Evolutionary conservation across 495 filamentous ascomycete species (phyloP), one percentile per base, ranked within the genome.

Genomic region (Terfezia boudieri): DNA sequence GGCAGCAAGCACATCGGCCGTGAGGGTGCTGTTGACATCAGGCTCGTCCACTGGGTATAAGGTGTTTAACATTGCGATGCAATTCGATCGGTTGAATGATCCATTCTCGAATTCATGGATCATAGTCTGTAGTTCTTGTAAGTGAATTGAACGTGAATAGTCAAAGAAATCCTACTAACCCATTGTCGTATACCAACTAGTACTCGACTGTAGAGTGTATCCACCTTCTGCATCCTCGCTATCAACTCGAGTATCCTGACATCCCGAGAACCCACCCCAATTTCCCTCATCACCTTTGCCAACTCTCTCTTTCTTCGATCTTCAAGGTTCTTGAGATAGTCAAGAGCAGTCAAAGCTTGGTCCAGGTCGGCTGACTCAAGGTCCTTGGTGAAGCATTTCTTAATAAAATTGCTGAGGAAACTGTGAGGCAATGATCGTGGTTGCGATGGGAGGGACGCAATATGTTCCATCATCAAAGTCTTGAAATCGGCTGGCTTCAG

Each of bases 41-140:
- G 77, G 17, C 48, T 65, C 63, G 49, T 64, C 62, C 36, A 65
- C 54, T 4, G 81, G 81, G 58, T 83, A 80, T n/a, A 86, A 71
- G 23, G 81, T 84, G 67, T 86, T 86, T 41, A 86, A 74, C 74
- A 85, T 79, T 52, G 79, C 82, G 53, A 83, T 72, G 65, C 80
- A 80, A 60, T 83, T 83, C 61, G 72, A 72, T 60, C 80, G 80
- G 66, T 76, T 77, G 67, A 78, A 78, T 0, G 78, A 78, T 52
- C 72, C 68, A 17, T 81, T 67, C 32, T 77, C 73, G 62, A 86
- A 73, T 59, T 85, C 82, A 56, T 84, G 81, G 60, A 84, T 74
- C 49, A 86, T 64, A 35, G 77, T 78, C 80, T 82, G 49, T 10
- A 17, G 36, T 10, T 12, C 41, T 50, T 32, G 49, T 26, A n/a